These are phyloP conservation scores for Zoysia pacifica DNA, from an alignment of 176 grass and related monocot genomes.

Conservation along the genomic window DNA sequence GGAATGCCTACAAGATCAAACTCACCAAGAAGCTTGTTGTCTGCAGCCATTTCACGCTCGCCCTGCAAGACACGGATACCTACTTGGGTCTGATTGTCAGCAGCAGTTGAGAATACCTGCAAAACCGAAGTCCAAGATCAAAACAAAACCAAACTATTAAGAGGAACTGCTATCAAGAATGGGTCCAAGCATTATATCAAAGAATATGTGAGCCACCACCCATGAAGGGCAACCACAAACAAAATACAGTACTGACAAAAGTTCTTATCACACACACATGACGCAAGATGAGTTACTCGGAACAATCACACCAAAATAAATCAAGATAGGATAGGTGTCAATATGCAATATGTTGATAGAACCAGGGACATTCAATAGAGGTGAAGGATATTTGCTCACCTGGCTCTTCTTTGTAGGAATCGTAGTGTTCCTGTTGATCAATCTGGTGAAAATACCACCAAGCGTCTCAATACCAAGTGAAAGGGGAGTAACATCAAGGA, in stretches of 20 bases:
- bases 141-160: not conserved
- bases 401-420: conserved; percentile 82
- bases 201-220: not conserved
- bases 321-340: not conserved
- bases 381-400: not conserved
- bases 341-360: not conserved
- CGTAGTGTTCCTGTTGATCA: conserved; percentile 83
- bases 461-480: conserved; percentile 83
- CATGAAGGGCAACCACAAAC: not conserved
- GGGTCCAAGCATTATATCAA: not conserved
- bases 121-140: not conserved
- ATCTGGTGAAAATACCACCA: conserved; percentile 75
- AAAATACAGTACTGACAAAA: not conserved
- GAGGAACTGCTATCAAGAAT: too few species aligned
- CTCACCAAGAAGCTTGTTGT: conserved; percentile 80
- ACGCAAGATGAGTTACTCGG: not conserved
- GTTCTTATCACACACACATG: not conserved
- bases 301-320: not conserved
- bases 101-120: conserved; percentile 73
- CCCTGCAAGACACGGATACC: conserved; percentile 74
- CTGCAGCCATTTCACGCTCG: conserved; percentile 73
- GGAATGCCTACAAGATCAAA: conserved; percentile 80
- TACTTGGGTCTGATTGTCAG: conserved; percentile 79
- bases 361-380: not conserved
- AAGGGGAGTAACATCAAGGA: conserved; percentile 73